Evolutionary conservation across 495 filamentous ascomycete species (phyloP), one percentile per base, ranked within the genome.

Genomic region (Aspergillus wentii): DNA sequence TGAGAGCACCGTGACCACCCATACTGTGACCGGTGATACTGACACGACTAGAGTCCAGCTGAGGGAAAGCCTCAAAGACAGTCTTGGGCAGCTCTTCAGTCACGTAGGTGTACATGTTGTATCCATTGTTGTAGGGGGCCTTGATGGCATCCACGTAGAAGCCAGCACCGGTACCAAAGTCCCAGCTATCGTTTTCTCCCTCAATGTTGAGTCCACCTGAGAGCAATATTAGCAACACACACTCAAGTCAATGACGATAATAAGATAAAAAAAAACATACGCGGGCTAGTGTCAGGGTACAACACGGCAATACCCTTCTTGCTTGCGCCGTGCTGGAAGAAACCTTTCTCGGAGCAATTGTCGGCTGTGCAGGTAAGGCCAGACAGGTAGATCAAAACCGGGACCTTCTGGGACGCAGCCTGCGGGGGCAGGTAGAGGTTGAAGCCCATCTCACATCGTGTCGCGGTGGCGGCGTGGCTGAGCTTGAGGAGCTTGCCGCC

Each of bases 401-500:
- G 94, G 9, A 86, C 77, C 51, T 83, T 87, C 36, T 67, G 48
- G 15, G 68, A 40, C 8, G 54, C 38, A 20, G 76, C 76, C 52
- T 79, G 66, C 0, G 78, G 77, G 10, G 80, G 80, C 8, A 85
- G 63, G 56, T 79, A 83, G 41, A 85, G 70, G 61, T 85, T 83
- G 62, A 83, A 74, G 33, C 53, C 61, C 80, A 85, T 85, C 33
- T 81, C 74, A 62, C 76, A 81, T 41, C 70, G 71, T 23, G 72
- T 76, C 44, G 77, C 73, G 30, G 70, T 67, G 49, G 92, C 85
- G 49, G 79, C 66, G 76, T 98, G 92, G 51, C 77, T 78, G 18
- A 97, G 82, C 66, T 97, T 97, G 47, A 94, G 77, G 37, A 98
- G 86, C 65, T 89, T 92, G 49, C 92, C 92, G 57, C 90, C 89